Conservation (phyloP, 805 yeast genomes). For the Candida takata region DNA sequence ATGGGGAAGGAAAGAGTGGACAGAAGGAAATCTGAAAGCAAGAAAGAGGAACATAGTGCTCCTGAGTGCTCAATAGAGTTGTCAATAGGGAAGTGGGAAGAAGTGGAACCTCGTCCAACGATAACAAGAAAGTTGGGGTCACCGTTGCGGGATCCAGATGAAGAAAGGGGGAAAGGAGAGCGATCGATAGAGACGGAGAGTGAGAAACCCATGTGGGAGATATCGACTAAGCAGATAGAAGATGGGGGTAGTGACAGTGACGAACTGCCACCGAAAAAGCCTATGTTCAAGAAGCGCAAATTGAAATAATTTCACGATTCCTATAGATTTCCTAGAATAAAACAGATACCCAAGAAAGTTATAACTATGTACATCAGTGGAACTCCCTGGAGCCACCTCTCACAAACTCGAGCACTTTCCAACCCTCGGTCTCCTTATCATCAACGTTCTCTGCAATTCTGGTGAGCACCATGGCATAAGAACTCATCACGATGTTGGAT, state of each 20-base stretch:
- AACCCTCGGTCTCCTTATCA: slow-evolving; percentile 88
- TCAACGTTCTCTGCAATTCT: slow-evolving; percentile 89
- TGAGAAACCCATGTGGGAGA: background rate
- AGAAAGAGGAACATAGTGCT: background rate
- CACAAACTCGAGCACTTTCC: slow-evolving; percentile 92
- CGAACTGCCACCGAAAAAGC: slow-evolving; percentile 10
- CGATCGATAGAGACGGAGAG: background rate
- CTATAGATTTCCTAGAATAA: too few relatives aligned
- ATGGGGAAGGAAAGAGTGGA: background rate
- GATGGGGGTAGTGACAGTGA: slow-evolving; percentile 15
- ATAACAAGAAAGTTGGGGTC: slow-evolving; percentile 1
- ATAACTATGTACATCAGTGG: slow-evolving; percentile 19
- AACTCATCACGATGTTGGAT: slow-evolving; percentile 83
- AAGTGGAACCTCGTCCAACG: background rate
- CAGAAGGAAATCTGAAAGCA: background rate
- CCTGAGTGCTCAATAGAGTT: slow-evolving; percentile 1
- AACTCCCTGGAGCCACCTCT: slow-evolving; percentile 88
- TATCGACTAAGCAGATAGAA: slow-evolving; percentile 7
- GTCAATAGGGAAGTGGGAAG: slow-evolving; percentile 12
- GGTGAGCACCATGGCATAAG: slow-evolving; percentile 95
- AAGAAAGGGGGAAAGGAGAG: background rate
- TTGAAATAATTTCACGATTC: slow-evolving; percentile 3
- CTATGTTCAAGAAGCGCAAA: slow-evolving; percentile 20
- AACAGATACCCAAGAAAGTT: too few relatives aligned
- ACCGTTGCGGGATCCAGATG: slow-evolving; percentile 2